Evolutionary conservation across 2,329 filamentous ascomycete genomes (phyloP), one percentile per base, ranked within the genome.

Genomic region (Ophiostoma triangulosporum): DNA sequence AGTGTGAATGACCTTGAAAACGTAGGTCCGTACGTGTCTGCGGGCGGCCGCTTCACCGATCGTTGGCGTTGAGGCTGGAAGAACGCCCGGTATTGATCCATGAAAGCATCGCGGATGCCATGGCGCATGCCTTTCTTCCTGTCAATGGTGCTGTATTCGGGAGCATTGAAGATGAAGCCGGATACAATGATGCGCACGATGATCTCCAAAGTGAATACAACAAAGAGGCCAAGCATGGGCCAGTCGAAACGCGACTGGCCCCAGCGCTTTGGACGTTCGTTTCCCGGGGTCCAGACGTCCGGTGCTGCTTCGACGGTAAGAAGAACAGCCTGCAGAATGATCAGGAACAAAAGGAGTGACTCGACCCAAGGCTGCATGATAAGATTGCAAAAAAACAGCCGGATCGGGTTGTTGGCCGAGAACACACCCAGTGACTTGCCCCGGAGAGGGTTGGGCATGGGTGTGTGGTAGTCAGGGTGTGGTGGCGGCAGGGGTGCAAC

Each of bases 91-190:
- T 87, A 86, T 67, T 90, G 90, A 57, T 87, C 83, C 40, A 80
- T 71, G 20, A 96, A 72, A 11, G 84, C 86, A 58, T 83, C 81
- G 51, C 80, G 81, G 8, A 95, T 69, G 9, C 89, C 87, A 27
- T 84, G 75, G 58, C 80, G 80, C 9, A 95, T 69, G 11, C 89
- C 87, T 31, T 83, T 74, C 59, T 84, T 79, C 52, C 87, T 80
- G 66, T 94, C 86, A 57, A 94, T 86, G 5, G 89, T 94, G 67
- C 88, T 95, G 67, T 96, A 96, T 64, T 96, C 90, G 8, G 81
- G 73, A 1, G 93, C 86, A 64, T 98, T 98, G 59, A 95, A 73
- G 31, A 98, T 75, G 61, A 98, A 86, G 0, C 93, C 94, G 0
- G 93, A 98, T 0, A 98, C 94, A 56, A 98, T 84, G 40, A 90